Evolutionary conservation across 169 alveolate genomes (phyloP).

Genomic region (Toxoplasma gondii): DNA sequence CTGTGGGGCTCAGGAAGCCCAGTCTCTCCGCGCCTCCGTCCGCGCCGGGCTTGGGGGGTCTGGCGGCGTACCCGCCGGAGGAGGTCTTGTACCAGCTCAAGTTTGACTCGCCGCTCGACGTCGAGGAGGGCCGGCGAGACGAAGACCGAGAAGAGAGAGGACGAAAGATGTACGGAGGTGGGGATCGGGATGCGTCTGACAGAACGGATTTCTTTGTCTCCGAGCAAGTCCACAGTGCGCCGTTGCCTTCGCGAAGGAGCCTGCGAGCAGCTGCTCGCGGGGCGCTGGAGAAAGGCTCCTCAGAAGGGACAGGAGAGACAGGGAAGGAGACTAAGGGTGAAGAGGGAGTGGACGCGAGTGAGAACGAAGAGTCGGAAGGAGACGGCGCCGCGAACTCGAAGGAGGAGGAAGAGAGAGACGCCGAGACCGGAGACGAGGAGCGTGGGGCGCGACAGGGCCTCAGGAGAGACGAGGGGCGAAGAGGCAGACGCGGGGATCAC

Average conservation of each 20-base stretch:
- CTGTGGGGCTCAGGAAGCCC: too few species aligned
- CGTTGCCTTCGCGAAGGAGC: not conserved
- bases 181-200: not conserved
- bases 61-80: not conserved
- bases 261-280: not conserved
- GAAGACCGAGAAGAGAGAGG: not conserved
- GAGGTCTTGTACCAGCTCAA: not conserved
- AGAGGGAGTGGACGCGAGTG: not conserved
- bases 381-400: not conserved
- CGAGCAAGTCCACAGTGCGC: not conserved
- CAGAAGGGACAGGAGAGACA: not conserved
- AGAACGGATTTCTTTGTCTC: not conserved
- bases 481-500: not conserved
- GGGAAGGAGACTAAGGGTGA: not conserved
- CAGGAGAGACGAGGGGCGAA: not conserved
- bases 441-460: not conserved
- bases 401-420: not conserved
- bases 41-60: not conserved
- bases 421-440: not conserved
- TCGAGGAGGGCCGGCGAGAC: not conserved
- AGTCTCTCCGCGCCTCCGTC: not conserved
- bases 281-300: not conserved
- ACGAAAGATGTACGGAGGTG: too few species aligned
- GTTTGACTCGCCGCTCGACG: not conserved
- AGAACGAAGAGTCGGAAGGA: not conserved